Evolutionary conservation across 495 filamentous ascomycete species (phyloP).

Genomic region (Hypomontagnella monticulosa): DNA sequence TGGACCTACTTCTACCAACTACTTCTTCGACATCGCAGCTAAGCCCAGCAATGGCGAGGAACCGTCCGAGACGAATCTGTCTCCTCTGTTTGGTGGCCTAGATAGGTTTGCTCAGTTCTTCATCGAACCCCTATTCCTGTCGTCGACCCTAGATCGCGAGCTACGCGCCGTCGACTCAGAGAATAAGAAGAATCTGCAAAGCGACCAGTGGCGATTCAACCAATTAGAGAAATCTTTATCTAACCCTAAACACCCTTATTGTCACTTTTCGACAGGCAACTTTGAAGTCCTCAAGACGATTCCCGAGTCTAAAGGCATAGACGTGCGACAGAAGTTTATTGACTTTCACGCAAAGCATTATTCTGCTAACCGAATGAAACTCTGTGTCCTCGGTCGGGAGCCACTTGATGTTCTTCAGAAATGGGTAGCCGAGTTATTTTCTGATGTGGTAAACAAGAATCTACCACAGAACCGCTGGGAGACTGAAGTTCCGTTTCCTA

Average conservation of each 20-base stretch:
- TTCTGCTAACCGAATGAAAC: slow-evolving; percentile 95
- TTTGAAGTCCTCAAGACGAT: slow-evolving; percentile 86
- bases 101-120: slow-evolving; percentile 99
- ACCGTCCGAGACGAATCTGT: slow-evolving; percentile 63
- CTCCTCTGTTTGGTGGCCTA: slow-evolving; percentile 86
- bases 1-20: slow-evolving; percentile 92
- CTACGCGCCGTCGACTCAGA: slow-evolving; percentile 95
- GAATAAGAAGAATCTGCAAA: slow-evolving; percentile 99
- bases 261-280: slow-evolving; percentile 95
- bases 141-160: slow-evolving; percentile 90
- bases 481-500: slow-evolving; percentile 70
- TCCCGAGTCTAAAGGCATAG: slow-evolving; percentile 82
- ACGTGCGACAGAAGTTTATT: slow-evolving; percentile 93
- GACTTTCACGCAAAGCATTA: slow-evolving; percentile 91
- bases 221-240: slow-evolving; percentile 92
- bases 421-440: slow-evolving; percentile 91
- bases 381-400: slow-evolving; percentile 90
- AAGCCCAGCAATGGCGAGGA: slow-evolving; percentile 65
- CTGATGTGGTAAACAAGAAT: slow-evolving; percentile 84
- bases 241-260: slow-evolving; percentile 91
- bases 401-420: slow-evolving; percentile 85
- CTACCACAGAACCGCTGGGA: slow-evolving; percentile 85
- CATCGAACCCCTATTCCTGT: slow-evolving; percentile 87
- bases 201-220: slow-evolving; percentile 89
- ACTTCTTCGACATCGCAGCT: slow-evolving; percentile 95